Percentiles rank a stretch among this genome's conserved stretches.
phyloP scores from a whole-genome alignment of 306 rosid species.

The Pterocarpus santalinus region DNA sequence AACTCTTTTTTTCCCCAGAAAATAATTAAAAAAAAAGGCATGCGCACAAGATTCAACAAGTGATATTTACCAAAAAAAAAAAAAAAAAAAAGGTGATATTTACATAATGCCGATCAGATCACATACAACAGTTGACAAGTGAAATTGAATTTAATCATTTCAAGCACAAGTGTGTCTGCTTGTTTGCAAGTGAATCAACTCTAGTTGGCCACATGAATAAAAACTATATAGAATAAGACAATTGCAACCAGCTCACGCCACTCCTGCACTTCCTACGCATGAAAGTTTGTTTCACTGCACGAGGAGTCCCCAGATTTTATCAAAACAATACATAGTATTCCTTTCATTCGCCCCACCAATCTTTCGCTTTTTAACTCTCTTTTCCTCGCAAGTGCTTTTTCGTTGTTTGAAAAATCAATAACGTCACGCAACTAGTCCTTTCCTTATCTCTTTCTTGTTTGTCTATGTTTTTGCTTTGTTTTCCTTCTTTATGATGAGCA shows the following conservation, averaged over 20 bases:
- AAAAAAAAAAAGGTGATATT: too few relatives aligned
- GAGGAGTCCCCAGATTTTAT: slow-evolving; percentile 68
- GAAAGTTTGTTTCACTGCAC: slow-evolving; percentile 56
- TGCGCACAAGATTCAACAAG: too few relatives aligned
- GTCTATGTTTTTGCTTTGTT: slow-evolving; percentile 14
- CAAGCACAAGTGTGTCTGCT: too few relatives aligned
- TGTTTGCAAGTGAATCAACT: too few relatives aligned
- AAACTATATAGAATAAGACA: slow-evolving; percentile 59
- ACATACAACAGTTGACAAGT: too few relatives aligned
- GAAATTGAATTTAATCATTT: too few relatives aligned
- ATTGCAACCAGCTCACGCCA: slow-evolving; percentile 73
- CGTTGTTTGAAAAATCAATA: slow-evolving; percentile 55
- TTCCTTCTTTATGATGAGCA: slow-evolving; percentile 39
- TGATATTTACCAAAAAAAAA: too few relatives aligned
- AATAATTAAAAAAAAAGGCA: too few relatives aligned
- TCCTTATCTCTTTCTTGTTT: slow-evolving; percentile 45
- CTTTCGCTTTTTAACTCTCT: slow-evolving; percentile 52
- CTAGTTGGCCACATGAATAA: too few relatives aligned
- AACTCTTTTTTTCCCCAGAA: too few relatives aligned
- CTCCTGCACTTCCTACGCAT: slow-evolving; percentile 58
- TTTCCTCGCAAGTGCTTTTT: slow-evolving; percentile 46
- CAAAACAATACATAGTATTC: slow-evolving; percentile 52
- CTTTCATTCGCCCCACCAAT: slow-evolving; percentile 57
- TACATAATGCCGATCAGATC: too few relatives aligned
- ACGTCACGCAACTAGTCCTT: slow-evolving; percentile 32